Evolutionary conservation across 176 grass and related monocot genomes (phyloP).

Genomic region (Zea mays): Zm-B73-REFERENCE-NAM-5.0 NC_050096.1:1062501-1063000

Average conservation of each 20-base stretch:
- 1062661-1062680: not conserved
- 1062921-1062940: not conserved
- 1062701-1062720: not conserved
- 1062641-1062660: too few species aligned
- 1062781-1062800: not conserved
- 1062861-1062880: not conserved
- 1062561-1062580: not conserved
- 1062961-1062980: not conserved
- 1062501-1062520: too few species aligned
- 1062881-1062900: not conserved
- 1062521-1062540: too few species aligned
- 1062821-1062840: not conserved
- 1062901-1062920: not conserved
- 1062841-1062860: not conserved
- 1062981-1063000: not conserved
- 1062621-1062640: too few species aligned
- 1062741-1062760: not conserved
- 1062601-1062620: too few species aligned
- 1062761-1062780: not conserved
- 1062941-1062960: not conserved
- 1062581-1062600: too few species aligned
- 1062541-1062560: too few species aligned
- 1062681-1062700: not conserved
- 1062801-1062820: not conserved
- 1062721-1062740: not conserved